Conservation (phyloP, 139 green algal genomes). For the Chlamydomonas sp. region DNA sequence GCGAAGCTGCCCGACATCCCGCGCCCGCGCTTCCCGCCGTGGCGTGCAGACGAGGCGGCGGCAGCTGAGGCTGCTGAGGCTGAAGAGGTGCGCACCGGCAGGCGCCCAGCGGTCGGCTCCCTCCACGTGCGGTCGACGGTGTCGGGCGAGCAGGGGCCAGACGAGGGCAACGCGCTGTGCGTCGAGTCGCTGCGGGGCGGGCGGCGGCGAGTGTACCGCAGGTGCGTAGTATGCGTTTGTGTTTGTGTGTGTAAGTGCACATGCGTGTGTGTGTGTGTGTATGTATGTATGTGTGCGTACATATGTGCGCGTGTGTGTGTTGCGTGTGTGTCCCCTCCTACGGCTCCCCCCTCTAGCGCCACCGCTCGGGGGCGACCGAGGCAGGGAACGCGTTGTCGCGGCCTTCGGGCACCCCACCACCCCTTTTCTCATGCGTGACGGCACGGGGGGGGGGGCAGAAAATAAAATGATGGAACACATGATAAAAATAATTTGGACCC, state of each 20-base stretch:
- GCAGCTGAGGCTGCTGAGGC: slow-evolving; percentile 3
- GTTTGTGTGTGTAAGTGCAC: background rate
- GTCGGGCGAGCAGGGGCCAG: slow-evolving; percentile 17
- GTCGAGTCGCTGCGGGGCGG: slow-evolving; percentile 39
- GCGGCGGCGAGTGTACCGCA: slow-evolving; percentile 46
- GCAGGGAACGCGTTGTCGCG: too few species aligned
- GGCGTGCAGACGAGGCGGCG: background rate
- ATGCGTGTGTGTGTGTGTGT: background rate
- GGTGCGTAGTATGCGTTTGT: background rate
- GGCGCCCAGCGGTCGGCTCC: background rate
- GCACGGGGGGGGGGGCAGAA: too few species aligned
- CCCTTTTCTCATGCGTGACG: too few species aligned
- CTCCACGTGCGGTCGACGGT: background rate
- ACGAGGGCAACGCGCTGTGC: slow-evolving; percentile 54
- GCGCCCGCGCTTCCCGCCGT: background rate
- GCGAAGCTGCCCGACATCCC: too few species aligned
- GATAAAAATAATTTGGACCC: too few species aligned
- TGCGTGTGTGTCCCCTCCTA: slow-evolving; percentile 19
- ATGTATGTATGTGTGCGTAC: slow-evolving; percentile 1
- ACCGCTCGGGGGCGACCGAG: too few species aligned
- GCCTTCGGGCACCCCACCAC: too few species aligned
- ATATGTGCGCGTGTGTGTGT: slow-evolving; percentile 9
- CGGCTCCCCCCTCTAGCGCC: too few species aligned
- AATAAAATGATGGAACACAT: too few species aligned
- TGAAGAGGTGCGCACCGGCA: slow-evolving; percentile 7